phyloP scores from a whole-genome alignment of 306 rosid genomes.

The Rosa lucieae region DNA sequence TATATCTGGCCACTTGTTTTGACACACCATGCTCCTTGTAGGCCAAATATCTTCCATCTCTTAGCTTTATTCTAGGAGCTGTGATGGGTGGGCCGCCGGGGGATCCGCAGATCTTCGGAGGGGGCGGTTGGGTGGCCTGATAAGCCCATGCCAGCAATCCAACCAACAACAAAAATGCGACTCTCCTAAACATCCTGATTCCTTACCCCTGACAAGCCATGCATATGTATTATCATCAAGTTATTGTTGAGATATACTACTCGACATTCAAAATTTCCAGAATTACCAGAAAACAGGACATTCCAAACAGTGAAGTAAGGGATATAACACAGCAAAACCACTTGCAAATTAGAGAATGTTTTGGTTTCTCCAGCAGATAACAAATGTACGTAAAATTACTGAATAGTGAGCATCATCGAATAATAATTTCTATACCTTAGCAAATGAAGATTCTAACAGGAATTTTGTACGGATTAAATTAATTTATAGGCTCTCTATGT shows the following conservation, averaged over 20 bases:
- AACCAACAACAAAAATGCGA: slow-evolving; percentile 20
- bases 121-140: slow-evolving; percentile 33
- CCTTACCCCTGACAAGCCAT: slow-evolving; percentile 4
- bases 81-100: slow-evolving; percentile 54
- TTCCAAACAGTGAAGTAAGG: neutral
- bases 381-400: neutral
- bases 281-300: neutral
- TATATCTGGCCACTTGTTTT: slow-evolving; percentile 40
- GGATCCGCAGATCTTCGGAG: slow-evolving; percentile 47
- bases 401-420: neutral
- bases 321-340: neutral
- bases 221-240: too few species aligned
- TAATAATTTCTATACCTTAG: neutral
- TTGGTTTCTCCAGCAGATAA: neutral
- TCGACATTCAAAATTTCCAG: neutral
- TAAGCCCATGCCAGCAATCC: slow-evolving; percentile 37
- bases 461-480: neutral
- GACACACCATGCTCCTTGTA: slow-evolving; percentile 60
- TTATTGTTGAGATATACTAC: neutral
- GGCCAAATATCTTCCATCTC: slow-evolving; percentile 70
- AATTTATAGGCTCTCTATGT: neutral
- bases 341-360: neutral
- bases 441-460: neutral
- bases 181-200: slow-evolving; percentile 14
- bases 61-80: slow-evolving; percentile 49